Percentiles rank a stretch among this genome's conserved stretches.
Evolutionary conservation across 495 filamentous ascomycete species (phyloP).

Genomic region (Penicillium turbatum): DNA sequence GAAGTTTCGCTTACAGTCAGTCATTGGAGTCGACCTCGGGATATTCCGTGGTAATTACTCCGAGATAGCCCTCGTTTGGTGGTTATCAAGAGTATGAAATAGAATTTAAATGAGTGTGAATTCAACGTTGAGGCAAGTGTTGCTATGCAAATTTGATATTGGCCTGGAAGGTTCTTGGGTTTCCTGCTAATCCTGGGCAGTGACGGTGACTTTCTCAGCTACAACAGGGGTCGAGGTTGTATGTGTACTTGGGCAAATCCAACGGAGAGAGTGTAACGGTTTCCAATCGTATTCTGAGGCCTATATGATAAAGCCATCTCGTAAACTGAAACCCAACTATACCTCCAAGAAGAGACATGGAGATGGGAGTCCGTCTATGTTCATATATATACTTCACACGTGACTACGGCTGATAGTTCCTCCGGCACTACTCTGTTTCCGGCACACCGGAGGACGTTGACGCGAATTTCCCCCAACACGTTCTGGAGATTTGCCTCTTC

Average conservation of each 20-base stretch:
- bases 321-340: neutral
- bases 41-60: neutral
- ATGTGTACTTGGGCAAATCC: neutral
- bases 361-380: neutral
- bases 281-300: no score
- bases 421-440: conserved; percentile 6
- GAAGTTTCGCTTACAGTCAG: neutral
- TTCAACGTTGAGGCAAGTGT: neutral
- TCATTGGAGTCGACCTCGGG: neutral
- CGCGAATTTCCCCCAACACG: neutral
- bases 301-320: neutral
- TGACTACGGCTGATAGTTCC: neutral
- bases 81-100: neutral
- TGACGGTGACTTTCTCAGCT: neutral
- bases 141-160: neutral
- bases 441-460: conserved; percentile 11
- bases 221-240: neutral
- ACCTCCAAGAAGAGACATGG: neutral
- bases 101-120: neutral
- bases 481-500: neutral
- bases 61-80: neutral
- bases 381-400: neutral
- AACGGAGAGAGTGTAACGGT: neutral
- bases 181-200: neutral
- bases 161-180: neutral